These are phyloP conservation scores for Alternaria incomplexa DNA, from an alignment of 2,329 filamentous ascomycete species.

Conservation along the genomic window DNA sequence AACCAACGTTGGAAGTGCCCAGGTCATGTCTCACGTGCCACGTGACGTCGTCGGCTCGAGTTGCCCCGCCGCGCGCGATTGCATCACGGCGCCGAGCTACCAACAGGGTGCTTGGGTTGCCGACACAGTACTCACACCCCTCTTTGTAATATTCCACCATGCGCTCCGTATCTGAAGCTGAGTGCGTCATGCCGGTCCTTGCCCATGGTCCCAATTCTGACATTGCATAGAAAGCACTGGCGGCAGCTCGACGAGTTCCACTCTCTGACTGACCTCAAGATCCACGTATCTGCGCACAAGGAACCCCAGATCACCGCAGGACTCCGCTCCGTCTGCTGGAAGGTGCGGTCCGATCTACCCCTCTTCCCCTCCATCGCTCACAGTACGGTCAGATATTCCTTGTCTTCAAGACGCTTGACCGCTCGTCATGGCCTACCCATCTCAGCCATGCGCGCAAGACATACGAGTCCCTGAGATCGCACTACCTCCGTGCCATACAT, in stretches of 20 bases:
- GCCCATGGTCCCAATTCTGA: conserved; percentile 16
- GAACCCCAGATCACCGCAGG: conserved; percentile 61
- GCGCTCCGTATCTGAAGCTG: conserved; percentile 42
- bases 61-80: conserved; percentile 27
- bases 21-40: not conserved
- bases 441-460: conserved; percentile 72
- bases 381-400: conserved; percentile 70
- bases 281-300: conserved; percentile 44
- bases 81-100: conserved; percentile 25
- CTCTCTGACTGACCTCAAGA: conserved; percentile 47
- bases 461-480: conserved; percentile 74
- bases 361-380: not conserved
- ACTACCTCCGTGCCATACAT: conserved; percentile 81
- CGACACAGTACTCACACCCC: conserved; percentile 14
- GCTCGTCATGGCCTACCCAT: conserved; percentile 70
- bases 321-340: conserved; percentile 90
- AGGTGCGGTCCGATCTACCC: conserved; percentile 58
- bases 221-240: conserved; percentile 41
- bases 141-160: conserved; percentile 24
- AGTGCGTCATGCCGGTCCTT: conserved; percentile 26
- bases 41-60: conserved; percentile 18
- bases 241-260: conserved; percentile 45
- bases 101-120: conserved; percentile 41
- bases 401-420: conserved; percentile 72
- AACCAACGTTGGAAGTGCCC: not conserved